Base-by-base conservation (phyloP, 768 basidiomycete species). In the Royoungia palumana region DNA sequence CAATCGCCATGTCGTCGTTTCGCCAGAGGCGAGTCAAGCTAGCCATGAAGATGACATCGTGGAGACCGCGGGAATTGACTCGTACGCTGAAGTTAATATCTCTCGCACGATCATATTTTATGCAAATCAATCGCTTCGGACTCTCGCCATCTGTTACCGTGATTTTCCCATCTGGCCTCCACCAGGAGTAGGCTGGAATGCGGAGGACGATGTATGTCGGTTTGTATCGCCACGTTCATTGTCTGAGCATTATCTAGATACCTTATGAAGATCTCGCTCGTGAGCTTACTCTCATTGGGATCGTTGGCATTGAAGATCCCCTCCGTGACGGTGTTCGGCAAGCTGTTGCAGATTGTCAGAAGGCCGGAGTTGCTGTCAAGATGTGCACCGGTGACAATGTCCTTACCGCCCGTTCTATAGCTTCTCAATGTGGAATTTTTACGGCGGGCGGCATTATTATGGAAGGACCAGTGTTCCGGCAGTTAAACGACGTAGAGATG, bases 361-460 rank as follows among this genome's bases (percentile, higher is more conserved):
- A 75, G 44, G 95, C 96, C 35, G 94, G 95, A 53, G 94, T 99
- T 13, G 75, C 78, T 20, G 85, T 98, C 72, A 97, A 96, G 73
- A 99, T 97, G 94, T 95, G 92, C 66, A 98, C 96, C 0, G 96
- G 95, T 56, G 94, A 98, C 69, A 97, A 96, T 56, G 91, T 94
- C 42, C 81, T 97, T 44, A 94, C 90, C 0, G 91, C 90, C 42
- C 83, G 93, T n/a, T 96, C 94, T 7, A 99, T 99, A 59, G 95
- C 96, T 19, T 77, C 79, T 1, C 95, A 99, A 61, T 98, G 95
- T 60, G 94, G 94, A 34, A 97, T 98, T 65, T 98, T 88, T 72
- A 88, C 87, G 16, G 70, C 87, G 3, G 94, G 94, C 21, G 96
- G 96, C 25, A 81, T 98, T 56, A 89, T 99, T 70, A 97, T 98